phyloP scores from a whole-genome alignment of 2,329 filamentous ascomycete genomes.

The Cordyceps militaris region DNA sequence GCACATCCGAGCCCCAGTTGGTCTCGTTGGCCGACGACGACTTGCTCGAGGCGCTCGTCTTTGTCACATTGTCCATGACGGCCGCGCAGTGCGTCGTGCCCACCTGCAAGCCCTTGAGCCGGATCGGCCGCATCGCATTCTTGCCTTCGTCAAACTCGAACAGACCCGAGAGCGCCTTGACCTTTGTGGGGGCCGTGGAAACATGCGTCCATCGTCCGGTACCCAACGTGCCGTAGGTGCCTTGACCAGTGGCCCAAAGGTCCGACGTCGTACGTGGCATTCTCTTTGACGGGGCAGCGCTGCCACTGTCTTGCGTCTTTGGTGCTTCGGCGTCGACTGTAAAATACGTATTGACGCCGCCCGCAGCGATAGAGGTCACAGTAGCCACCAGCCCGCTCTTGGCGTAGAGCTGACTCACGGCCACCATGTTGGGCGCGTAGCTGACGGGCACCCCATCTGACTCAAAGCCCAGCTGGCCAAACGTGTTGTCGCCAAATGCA shows the following conservation, averaged over 20 bases:
- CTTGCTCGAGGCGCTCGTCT: slow-evolving; percentile 47
- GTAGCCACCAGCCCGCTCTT: slow-evolving; percentile 55
- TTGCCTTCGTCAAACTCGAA: slow-evolving; percentile 78
- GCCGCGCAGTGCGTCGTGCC: slow-evolving; percentile 77
- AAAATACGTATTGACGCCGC: slow-evolving; percentile 82
- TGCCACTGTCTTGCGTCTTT: slow-evolving; percentile 12
- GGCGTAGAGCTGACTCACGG: slow-evolving; percentile 65
- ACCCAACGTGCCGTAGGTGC: slow-evolving; percentile 75
- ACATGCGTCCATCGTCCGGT: slow-evolving; percentile 87
- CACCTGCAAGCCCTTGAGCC: slow-evolving; percentile 63
- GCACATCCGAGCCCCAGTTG: slow-evolving; percentile 80
- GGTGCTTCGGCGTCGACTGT: slow-evolving; percentile 68
- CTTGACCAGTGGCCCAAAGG: slow-evolving; percentile 80
- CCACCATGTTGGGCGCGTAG: slow-evolving; percentile 64
- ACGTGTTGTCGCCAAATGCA: slow-evolving; percentile 83
- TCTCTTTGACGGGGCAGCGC: slow-evolving; percentile 25
- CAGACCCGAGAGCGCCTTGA: slow-evolving; percentile 75
- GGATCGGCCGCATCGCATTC: slow-evolving; percentile 67
- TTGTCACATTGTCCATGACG: slow-evolving; percentile 73
- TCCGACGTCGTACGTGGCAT: slow-evolving; percentile 42
- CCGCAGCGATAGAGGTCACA: slow-evolving; percentile 75
- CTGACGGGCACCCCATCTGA: slow-evolving; percentile 53
- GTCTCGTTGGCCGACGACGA: slow-evolving; percentile 59
- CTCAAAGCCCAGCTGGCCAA: slow-evolving; percentile 85
- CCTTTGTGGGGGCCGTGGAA: slow-evolving; percentile 67